phyloP scores from a whole-genome alignment of 1,139 yeast genomes.

The Candida labiduridarum region DNA sequence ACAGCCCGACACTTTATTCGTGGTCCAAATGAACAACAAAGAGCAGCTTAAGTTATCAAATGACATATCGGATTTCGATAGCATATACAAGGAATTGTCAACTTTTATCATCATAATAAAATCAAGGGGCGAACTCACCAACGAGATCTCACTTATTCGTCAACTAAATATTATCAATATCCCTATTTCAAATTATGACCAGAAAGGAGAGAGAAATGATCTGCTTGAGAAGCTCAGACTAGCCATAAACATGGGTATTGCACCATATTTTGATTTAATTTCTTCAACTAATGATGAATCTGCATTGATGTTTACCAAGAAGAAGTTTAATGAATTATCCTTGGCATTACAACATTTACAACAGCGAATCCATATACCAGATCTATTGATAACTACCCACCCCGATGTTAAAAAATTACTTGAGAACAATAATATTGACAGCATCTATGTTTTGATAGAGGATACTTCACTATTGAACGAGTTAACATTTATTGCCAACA shows the following conservation, averaged over 20 bases:
- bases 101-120: conserved; percentile 44
- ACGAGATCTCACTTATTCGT: conserved; percentile 14
- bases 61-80: conserved; percentile 12
- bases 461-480: conserved; percentile 66
- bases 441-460: conserved; percentile 27
- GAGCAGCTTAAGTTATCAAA: conserved; percentile 11
- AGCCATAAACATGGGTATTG: conserved; percentile 50
- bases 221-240: conserved; percentile 61
- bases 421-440: conserved; percentile 21
- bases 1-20: conserved; percentile 20
- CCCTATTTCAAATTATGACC: conserved; percentile 22
- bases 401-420: conserved; percentile 45
- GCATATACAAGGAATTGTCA: conserved; percentile 2
- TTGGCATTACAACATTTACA: conserved; percentile 69
- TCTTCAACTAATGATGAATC: conserved; percentile 17
- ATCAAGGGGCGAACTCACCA: conserved; percentile 34
- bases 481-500: conserved; percentile 66
- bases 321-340: conserved; percentile 70
- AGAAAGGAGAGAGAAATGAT: conserved; percentile 15
- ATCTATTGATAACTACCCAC: conserved; percentile 56
- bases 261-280: conserved; percentile 42
- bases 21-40: conserved; percentile 11
- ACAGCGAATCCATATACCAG: conserved; percentile 70
- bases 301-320: conserved; percentile 44
- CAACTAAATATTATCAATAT: conserved; percentile 45